Evolutionary conservation across 169 alveolate species (phyloP).

Genomic region (Cryptosporidium viatorum): DNA sequence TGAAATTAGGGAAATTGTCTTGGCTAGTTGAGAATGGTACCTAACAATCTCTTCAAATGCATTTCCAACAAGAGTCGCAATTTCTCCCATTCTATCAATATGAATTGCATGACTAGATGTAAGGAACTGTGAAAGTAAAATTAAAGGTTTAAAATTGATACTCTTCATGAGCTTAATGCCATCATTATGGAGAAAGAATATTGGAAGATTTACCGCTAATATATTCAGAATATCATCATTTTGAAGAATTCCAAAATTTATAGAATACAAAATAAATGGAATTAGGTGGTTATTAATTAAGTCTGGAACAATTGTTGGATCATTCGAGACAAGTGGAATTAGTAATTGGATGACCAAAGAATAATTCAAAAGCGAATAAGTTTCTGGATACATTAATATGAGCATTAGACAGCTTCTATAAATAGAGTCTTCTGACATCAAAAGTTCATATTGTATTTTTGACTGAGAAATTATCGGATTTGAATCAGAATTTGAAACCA

Average conservation of each 20-base stretch:
- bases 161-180: slow-evolving; percentile 58
- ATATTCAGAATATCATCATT: slow-evolving; percentile 66
- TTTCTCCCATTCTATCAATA: slow-evolving; percentile 74
- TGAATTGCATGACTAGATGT: slow-evolving; percentile 66
- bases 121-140: slow-evolving; percentile 42
- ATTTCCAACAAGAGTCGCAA: slow-evolving; percentile 67
- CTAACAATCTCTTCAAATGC: slow-evolving; percentile 74
- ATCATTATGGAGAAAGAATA: slow-evolving; percentile 66
- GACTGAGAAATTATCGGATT: slow-evolving; percentile 71
- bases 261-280: slow-evolving; percentile 56
- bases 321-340: slow-evolving; percentile 58
- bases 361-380: slow-evolving; percentile 42
- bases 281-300: slow-evolving; percentile 45
- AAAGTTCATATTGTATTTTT: slow-evolving; percentile 42
- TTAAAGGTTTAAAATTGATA: slow-evolving; percentile 35
- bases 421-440: slow-evolving; percentile 57
- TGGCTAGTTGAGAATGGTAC: slow-evolving; percentile 57
- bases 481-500: slow-evolving; percentile 56
- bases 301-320: slow-evolving; percentile 72
- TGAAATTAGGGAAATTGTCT: slow-evolving; percentile 48
- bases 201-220: slow-evolving; percentile 71
- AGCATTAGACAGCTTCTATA: slow-evolving; percentile 68
- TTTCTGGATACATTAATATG: slow-evolving; percentile 70
- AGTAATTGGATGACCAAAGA: slow-evolving; percentile 50
- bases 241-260: slow-evolving; percentile 43